A percentile compares a stretch with the other conserved stretches of the same genome.
Evolutionary conservation across 2,329 filamentous ascomycete genomes (phyloP).

Genomic region (Trichoderma breve): DNA sequence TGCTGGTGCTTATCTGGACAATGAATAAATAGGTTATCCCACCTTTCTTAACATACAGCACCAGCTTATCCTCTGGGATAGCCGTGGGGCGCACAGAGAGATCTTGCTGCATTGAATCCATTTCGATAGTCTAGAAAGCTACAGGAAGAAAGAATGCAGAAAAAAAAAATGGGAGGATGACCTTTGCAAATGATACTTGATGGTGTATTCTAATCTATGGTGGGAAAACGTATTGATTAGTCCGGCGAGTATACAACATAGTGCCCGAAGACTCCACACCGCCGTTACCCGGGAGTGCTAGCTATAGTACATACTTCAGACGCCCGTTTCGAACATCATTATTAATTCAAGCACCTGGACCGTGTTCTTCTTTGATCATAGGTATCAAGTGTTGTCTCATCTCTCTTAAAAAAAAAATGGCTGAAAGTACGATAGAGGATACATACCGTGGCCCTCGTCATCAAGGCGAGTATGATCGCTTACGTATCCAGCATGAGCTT

Average conservation of each 20-base stretch:
- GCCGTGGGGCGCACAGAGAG: not conserved
- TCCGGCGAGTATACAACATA: too few relatives aligned
- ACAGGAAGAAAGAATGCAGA: too few relatives aligned
- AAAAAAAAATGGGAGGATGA: too few relatives aligned
- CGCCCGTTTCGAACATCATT: not conserved
- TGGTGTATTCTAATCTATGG: too few relatives aligned
- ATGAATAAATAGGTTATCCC: not conserved
- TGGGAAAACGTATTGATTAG: too few relatives aligned
- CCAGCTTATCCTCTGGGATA: not conserved
- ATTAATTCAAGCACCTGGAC: not conserved
- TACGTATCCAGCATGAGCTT: not conserved
- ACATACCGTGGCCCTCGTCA: not conserved
- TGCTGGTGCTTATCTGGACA: not conserved
- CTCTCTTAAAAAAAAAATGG: not conserved
- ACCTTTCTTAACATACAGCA: not conserved
- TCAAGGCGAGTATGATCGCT: not conserved
- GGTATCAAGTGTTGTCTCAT: not conserved
- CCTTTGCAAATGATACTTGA: too few relatives aligned
- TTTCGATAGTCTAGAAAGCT: not conserved
- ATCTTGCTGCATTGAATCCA: not conserved
- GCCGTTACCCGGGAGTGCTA: not conserved
- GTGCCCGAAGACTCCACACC: not conserved
- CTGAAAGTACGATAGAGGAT: not conserved
- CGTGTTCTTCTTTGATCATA: not conserved
- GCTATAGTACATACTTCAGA: not conserved